A percentile compares a stretch with the other conserved stretches of the same genome.
phyloP scores from a whole-genome alignment of 106 monocot genomes.

The Vanilla planifolia region DNA sequence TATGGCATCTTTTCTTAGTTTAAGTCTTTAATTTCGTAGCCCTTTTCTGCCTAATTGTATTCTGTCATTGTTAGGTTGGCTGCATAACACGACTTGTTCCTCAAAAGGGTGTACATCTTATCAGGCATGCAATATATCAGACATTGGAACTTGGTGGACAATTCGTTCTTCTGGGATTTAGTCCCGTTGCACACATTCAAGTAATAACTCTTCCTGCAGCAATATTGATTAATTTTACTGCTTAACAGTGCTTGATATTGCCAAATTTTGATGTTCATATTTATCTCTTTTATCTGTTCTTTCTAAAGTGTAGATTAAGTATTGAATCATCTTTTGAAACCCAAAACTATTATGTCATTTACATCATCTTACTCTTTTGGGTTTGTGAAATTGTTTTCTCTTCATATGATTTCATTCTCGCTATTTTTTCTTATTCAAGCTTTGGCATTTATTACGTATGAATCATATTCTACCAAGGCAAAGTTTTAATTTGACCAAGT shows the following conservation, averaged over 20 bases:
- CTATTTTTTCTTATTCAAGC: too few relatives aligned
- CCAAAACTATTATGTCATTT: too few relatives aligned
- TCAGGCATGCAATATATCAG: constrained; percentile 88
- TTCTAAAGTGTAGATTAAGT: too few relatives aligned
- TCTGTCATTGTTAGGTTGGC: constrained; percentile 56
- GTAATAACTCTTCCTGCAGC: constrained; percentile 22
- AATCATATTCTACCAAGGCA: too few relatives aligned
- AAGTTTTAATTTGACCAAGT: too few relatives aligned
- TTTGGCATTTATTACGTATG: too few relatives aligned
- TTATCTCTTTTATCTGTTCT: background rate
- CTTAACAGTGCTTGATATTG: background rate
- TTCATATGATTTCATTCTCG: too few relatives aligned
- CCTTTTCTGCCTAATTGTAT: background rate
- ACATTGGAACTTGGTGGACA: constrained; percentile 85
- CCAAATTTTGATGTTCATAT: background rate
- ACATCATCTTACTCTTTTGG: too few relatives aligned
- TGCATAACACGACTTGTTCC: constrained; percentile 91
- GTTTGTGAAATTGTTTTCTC: too few relatives aligned
- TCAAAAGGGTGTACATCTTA: constrained; percentile 97
- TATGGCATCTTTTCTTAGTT: background rate
- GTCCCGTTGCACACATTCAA: constrained; percentile 88
- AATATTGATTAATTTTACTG: constrained; percentile 4
- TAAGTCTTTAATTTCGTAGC: background rate
- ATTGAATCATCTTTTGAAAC: too few relatives aligned
- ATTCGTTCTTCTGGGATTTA: constrained; percentile 85